These are phyloP conservation scores for Akanthomyces lecanii DNA, from an alignment of 2,329 filamentous ascomycete species.

Conservation along the genomic window DNA sequence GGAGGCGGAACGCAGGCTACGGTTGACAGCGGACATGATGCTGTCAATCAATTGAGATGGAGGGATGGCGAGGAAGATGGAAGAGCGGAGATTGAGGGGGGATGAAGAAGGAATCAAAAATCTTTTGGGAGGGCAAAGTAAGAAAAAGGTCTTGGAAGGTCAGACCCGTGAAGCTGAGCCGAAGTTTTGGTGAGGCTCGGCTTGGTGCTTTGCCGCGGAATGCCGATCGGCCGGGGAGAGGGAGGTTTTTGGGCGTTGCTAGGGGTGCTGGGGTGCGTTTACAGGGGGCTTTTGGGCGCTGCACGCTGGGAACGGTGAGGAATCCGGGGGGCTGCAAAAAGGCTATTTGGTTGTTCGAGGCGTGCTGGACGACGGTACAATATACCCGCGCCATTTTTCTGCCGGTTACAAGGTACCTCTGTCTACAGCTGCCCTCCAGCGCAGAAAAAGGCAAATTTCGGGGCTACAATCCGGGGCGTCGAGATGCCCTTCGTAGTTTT, in stretches of 20 bases:
- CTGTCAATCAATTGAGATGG: constrained; percentile 15
- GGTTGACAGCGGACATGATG: constrained; percentile 52
- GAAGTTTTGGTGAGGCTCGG: constrained; percentile 12
- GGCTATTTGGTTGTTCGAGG: not conserved
- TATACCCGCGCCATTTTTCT: constrained; percentile 1
- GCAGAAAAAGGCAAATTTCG: not conserved
- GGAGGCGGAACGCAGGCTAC: constrained; percentile 51
- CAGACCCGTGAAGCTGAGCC: constrained; percentile 11
- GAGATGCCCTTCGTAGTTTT: not conserved
- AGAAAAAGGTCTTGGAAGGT: constrained; percentile 1
- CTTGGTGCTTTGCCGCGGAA: constrained; percentile 16
- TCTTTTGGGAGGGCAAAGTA: not conserved
- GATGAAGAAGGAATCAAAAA: not conserved
- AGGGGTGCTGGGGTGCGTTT: not conserved
- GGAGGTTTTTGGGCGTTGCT: not conserved
- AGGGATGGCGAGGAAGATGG: not conserved
- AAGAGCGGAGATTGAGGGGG: not conserved
- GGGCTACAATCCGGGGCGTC: not conserved
- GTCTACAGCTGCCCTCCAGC: not conserved
- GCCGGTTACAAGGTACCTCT: not conserved
- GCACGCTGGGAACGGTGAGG: not conserved
- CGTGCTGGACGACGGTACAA: not conserved
- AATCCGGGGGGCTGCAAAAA: not conserved
- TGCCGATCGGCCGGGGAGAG: constrained; percentile 13
- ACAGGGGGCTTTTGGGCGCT: not conserved